phyloP scores from a whole-genome alignment of 2,329 filamentous ascomycete species.

The Colletotrichum orchidophilum region DNA sequence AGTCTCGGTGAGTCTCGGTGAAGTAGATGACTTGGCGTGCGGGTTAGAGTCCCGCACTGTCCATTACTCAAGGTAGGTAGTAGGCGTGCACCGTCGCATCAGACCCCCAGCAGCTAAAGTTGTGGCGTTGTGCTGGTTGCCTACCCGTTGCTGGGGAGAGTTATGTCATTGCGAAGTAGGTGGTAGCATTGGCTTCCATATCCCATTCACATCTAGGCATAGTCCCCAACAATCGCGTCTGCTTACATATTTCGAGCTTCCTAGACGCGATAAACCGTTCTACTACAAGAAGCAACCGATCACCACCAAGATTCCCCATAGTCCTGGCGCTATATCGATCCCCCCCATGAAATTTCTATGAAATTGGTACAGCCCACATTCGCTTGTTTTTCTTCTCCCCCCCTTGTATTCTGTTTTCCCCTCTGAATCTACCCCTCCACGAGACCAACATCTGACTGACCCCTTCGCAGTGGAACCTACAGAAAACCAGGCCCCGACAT shows the following conservation, averaged over 20 bases:
- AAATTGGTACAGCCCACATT: conserved; percentile 23
- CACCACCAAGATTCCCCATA: too few relatives aligned
- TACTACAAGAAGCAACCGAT: background rate
- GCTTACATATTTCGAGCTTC: background rate
- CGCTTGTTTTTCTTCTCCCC: background rate
- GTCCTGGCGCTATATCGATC: background rate
- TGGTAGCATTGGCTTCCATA: conserved; percentile 6
- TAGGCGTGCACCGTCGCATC: background rate
- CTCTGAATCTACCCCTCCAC: background rate
- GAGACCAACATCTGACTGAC: conserved; percentile 18
- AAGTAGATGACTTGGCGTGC: background rate
- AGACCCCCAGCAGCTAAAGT: background rate
- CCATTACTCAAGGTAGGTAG: background rate
- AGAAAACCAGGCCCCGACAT: conserved; percentile 45
- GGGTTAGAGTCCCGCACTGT: background rate
- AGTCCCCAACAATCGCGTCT: background rate
- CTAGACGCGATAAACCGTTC: background rate
- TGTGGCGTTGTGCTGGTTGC: conserved; percentile 16
- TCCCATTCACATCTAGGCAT: background rate
- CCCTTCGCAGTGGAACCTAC: conserved; percentile 1
- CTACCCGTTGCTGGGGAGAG: conserved; percentile 25
- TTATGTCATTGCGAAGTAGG: conserved; percentile 27
- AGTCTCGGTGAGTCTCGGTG: background rate
- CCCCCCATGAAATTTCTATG: background rate
- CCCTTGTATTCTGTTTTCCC: background rate